Evolutionary conservation across 2,329 filamentous ascomycete species (phyloP).

Genomic region (Tolypocladium guangdongense): DNA sequence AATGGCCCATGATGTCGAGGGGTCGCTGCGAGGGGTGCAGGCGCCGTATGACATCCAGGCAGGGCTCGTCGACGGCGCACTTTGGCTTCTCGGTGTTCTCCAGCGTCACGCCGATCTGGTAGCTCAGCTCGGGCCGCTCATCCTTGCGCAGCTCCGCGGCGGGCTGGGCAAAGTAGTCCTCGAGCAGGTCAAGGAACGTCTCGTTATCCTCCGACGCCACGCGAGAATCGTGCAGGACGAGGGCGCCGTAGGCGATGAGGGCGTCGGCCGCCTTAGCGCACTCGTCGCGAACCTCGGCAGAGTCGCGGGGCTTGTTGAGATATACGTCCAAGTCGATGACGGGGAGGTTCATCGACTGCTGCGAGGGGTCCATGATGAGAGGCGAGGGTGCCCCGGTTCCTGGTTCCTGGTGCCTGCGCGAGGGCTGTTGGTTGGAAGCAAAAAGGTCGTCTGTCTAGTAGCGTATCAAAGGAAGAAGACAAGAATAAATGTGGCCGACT

Average conservation of each 20-base stretch:
- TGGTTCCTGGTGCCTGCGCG: neutral
- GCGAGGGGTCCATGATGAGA: constrained; percentile 11
- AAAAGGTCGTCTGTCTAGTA: neutral
- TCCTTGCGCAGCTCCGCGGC: constrained; percentile 33
- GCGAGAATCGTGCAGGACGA: constrained; percentile 49
- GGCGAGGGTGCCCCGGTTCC: neutral
- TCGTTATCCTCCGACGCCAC: constrained; percentile 44
- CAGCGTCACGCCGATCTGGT: constrained; percentile 51
- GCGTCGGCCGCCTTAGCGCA: constrained; percentile 43
- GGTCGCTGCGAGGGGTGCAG: constrained; percentile 44
- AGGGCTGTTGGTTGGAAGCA: too few relatives aligned
- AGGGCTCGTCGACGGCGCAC: constrained; percentile 51
- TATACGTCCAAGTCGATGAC: constrained; percentile 50
- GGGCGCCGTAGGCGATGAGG: constrained; percentile 48
- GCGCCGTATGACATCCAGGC: constrained; percentile 43
- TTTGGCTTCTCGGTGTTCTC: constrained; percentile 54
- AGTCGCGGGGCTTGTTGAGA: constrained; percentile 30
- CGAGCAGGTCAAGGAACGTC: constrained; percentile 49
- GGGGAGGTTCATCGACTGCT: constrained; percentile 43
- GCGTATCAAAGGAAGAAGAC: neutral
- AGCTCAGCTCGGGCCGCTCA: constrained; percentile 46
- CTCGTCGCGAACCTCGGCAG: constrained; percentile 35
- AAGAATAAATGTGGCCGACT: neutral
- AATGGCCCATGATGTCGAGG: constrained; percentile 44
- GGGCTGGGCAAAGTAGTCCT: constrained; percentile 53